Evolutionary conservation across 805 yeast genomes (phyloP).

Genomic region (Wickerhamomyces subpelliculosus): DNA sequence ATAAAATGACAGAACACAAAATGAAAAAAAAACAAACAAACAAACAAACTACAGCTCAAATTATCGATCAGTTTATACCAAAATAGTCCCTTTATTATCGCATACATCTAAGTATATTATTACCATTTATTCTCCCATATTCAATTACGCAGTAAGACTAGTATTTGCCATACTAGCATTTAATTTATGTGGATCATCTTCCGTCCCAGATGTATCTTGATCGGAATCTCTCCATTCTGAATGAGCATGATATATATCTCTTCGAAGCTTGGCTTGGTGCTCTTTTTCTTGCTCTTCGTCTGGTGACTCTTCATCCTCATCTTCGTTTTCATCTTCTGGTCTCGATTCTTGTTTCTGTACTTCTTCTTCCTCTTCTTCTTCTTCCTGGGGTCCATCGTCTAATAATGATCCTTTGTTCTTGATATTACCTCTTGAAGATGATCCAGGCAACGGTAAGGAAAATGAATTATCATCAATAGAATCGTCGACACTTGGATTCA

Average conservation of each 20-base stretch:
- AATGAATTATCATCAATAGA: slow-evolving; percentile 41
- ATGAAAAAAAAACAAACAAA: too few relatives aligned
- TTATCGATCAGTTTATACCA: too few relatives aligned
- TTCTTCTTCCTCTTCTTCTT: slow-evolving; percentile 8
- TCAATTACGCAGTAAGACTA: not conserved
- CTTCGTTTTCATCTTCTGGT: not conserved
- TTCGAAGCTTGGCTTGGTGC: not conserved
- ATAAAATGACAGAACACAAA: not conserved
- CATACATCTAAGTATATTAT: too few relatives aligned
- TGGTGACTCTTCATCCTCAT: slow-evolving; percentile 1
- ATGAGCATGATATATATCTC: not conserved
- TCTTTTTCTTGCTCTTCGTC: slow-evolving; percentile 6
- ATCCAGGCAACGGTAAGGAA: slow-evolving; percentile 38
- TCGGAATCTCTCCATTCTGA: not conserved
- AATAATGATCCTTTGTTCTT: not conserved
- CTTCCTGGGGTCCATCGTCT: not conserved
- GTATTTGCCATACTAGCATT: not conserved
- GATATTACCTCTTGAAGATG: slow-evolving; percentile 7
- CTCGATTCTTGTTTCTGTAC: too few relatives aligned
- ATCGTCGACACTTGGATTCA: slow-evolving; percentile 1
- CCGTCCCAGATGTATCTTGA: not conserved
- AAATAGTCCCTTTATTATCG: too few relatives aligned
- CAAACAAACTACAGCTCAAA: too few relatives aligned
- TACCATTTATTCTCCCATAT: not conserved
- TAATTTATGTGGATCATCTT: not conserved